Percentiles rank a stretch among this genome's conserved stretches.
phyloP scores from a whole-genome alignment of 805 yeast species.

The Sugiyamaella marilandica region DNA sequence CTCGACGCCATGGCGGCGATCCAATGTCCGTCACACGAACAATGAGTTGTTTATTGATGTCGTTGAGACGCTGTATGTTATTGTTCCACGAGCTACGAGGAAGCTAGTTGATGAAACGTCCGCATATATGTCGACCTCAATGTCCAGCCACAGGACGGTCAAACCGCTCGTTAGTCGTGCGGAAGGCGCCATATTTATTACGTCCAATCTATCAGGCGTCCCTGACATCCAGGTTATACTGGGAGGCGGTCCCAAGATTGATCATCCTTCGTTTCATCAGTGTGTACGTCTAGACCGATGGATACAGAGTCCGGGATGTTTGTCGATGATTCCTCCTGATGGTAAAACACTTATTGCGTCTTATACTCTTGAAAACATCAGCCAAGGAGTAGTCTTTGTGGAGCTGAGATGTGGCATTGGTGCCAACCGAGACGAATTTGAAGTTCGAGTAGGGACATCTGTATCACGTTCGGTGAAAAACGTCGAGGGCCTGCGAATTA shows the following conservation, averaged over 20 bases:
- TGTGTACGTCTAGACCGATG: constrained; percentile 58
- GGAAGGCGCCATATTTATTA: constrained; percentile 58
- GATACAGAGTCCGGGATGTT: constrained; percentile 41
- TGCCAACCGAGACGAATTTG: constrained; percentile 52
- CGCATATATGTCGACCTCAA: constrained; percentile 21
- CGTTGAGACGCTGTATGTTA: constrained; percentile 57
- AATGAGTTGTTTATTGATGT: constrained; percentile 87
- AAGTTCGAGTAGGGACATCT: constrained; percentile 48
- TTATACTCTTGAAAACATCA: constrained; percentile 49
- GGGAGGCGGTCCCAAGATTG: constrained; percentile 41
- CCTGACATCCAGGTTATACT: constrained; percentile 66
- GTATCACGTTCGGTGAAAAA: constrained; percentile 42
- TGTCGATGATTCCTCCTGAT: constrained; percentile 85
- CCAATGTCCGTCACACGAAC: constrained; percentile 63
- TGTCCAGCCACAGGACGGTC: constrained; percentile 6
- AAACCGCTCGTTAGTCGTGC: constrained; percentile 37
- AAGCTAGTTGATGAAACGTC: constrained; percentile 14
- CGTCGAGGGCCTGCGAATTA: constrained; percentile 45
- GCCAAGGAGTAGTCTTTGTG: constrained; percentile 50
- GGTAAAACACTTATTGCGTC: constrained; percentile 61
- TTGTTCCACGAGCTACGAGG: constrained; percentile 37
- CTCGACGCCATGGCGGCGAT: constrained; percentile 57
- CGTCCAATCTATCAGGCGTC: constrained; percentile 67
- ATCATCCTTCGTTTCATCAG: constrained; percentile 62
- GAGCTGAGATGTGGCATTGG: constrained; percentile 56